Conservation (phyloP, 495 filamentous ascomycete species). For the Staphylotrichum tortipilum region DNA sequence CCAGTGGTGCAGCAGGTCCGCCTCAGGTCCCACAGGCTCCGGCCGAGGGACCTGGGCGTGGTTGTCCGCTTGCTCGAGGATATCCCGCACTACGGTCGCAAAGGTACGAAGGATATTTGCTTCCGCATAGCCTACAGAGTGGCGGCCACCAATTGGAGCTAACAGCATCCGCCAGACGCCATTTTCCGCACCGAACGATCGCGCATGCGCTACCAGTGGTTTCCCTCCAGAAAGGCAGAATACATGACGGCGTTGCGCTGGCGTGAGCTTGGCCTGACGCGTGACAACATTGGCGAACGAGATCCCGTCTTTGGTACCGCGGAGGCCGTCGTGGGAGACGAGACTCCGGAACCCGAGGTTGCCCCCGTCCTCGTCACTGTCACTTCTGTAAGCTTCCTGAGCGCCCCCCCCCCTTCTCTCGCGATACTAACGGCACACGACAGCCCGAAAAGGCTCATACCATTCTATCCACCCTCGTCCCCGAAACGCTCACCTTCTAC, state of each 20-base stretch:
- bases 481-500: conserved; percentile 83
- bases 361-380: neutral
- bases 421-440: neutral
- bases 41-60: conserved; percentile 34
- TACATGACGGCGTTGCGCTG: conserved; percentile 39
- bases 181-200: conserved; percentile 38
- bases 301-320: conserved; percentile 29
- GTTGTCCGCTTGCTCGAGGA: conserved; percentile 53
- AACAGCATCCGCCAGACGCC: conserved; percentile 24
- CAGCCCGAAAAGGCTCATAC: conserved; percentile 56
- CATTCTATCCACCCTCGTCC: conserved; percentile 83
- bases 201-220: conserved; percentile 44
- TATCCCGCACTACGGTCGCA: conserved; percentile 50
- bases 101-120: conserved; percentile 47
- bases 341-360: neutral
- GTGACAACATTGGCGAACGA: conserved; percentile 33
- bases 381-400: conserved; percentile 8
- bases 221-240: conserved; percentile 33
- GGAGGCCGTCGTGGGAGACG: conserved; percentile 2
- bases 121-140: neutral
- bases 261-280: conserved; percentile 30
- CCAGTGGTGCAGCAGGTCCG: conserved; percentile 8
- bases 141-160: neutral
- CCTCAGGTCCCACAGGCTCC: conserved; percentile 19
- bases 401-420: neutral